Conservation (phyloP, 441 rosid species). For the Isatis lusitanica region DNA sequence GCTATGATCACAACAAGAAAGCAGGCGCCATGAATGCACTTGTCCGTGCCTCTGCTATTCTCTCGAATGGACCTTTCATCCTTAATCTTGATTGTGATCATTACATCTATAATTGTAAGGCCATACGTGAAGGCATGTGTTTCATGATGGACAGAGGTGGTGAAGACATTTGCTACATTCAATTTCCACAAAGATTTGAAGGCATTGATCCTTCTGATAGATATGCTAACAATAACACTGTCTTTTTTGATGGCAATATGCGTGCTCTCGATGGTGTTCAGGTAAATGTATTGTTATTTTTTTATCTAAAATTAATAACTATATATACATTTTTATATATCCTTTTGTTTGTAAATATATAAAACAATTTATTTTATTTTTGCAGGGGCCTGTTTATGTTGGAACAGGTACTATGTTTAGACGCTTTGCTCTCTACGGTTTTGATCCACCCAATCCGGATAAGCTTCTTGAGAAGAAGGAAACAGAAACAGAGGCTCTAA, state of each 20-base stretch:
- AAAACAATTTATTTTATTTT: neutral
- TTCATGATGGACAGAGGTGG: constrained; percentile 95
- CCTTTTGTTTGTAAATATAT: neutral
- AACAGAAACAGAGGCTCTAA: constrained; percentile 61
- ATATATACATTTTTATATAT: neutral
- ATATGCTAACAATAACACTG: constrained; percentile 88
- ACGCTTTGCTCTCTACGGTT: constrained; percentile 81
- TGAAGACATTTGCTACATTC: constrained; percentile 81
- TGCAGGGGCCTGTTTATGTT: constrained; percentile 85
- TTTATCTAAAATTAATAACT: neutral
- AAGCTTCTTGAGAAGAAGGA: constrained; percentile 42
- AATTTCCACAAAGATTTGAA: constrained; percentile 90
- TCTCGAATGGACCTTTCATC: constrained; percentile 88
- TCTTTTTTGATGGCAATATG: constrained; percentile 89
- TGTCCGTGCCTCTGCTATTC: constrained; percentile 76
- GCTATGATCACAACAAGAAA: constrained; percentile 91
- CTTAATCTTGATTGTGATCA: constrained; percentile 92
- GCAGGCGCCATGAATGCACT: constrained; percentile 92
- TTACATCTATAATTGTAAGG: constrained; percentile 79
- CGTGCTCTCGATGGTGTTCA: constrained; percentile 92
- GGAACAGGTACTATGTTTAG: constrained; percentile 93
- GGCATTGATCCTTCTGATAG: constrained; percentile 94
- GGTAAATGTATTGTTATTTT: constrained; percentile 31
- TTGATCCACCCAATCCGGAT: constrained; percentile 70
- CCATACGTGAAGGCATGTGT: constrained; percentile 89